Evolutionary conservation across 148 eudicot species (phyloP), one percentile per base, ranked within the genome.

Genomic region (Silene latifolia): DNA sequence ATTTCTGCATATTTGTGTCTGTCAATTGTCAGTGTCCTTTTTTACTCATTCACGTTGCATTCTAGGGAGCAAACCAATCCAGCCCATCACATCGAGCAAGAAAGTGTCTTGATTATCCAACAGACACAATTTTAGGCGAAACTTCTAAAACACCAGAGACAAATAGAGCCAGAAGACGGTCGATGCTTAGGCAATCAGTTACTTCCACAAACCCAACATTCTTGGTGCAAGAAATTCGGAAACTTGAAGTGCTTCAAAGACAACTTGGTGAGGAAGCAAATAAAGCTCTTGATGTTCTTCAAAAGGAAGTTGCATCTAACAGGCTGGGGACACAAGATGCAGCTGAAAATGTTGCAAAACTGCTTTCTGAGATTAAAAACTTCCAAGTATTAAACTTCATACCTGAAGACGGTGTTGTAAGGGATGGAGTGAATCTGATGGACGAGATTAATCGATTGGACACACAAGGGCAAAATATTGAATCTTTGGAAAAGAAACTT

Each of bases 251-350:
- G 85, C 88, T 84, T 67, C 99, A 96, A 74, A 84, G 88, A 78
- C 99, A 88, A 82, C 90, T 96, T 8, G 98, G 99, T 64, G 94
- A 96, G 13, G 99, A 96, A 89, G 99, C 99, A 76, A 92, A 84
- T 63, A 89, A 81, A 74, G 98, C 99, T 79, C 83, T 93, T 19
- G 91, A 92, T 54, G 86, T 96, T 46, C 98, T 96, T 76, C 96
- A 90, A 68, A 92, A 89, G 77, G 97, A 95, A 84, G 87, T 95
- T 62, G 74, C 96, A 25, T 90, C 87, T 80, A 85, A 90, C 78
- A 88, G 82, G 77, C 70, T 90, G 67, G 97, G 99, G 47, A 83
- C 87, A 61, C 88, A 88, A 78, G 97, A 85, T 73, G 84, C 90
- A 14, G 86, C 96, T 64, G 97, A 92, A 85, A 88, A 88, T 21